Percentiles rank a stretch among this genome's conserved stretches.
Conservation (phyloP, 345 rosid species). For the Theobroma cacao region DNA sequence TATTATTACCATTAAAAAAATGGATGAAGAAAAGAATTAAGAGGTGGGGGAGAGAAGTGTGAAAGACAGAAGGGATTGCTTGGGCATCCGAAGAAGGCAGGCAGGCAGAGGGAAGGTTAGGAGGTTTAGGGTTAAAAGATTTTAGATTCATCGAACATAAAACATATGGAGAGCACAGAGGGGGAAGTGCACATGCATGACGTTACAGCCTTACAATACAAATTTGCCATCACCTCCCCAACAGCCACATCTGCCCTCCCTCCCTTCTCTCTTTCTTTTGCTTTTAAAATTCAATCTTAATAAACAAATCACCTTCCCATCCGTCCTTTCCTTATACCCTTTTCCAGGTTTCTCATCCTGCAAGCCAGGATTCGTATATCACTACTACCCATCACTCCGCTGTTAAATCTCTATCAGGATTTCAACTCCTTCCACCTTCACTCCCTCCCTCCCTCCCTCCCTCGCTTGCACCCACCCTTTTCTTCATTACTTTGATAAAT, state of each 20-base stretch:
- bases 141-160: not conserved
- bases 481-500: too few relatives aligned
- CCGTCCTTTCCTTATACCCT: not conserved
- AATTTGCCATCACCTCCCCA: not conserved
- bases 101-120: too few relatives aligned
- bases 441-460: too few relatives aligned
- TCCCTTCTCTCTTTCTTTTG: not conserved
- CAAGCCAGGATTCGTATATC: too few relatives aligned
- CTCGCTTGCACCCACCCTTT: too few relatives aligned
- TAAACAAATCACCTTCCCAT: not conserved
- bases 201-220: not conserved
- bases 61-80: slow-evolving; percentile 36
- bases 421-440: too few relatives aligned
- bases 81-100: too few relatives aligned
- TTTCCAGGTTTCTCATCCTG: not conserved
- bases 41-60: slow-evolving; percentile 20
- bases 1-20: not conserved
- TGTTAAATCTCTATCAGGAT: not conserved
- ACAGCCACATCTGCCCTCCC: too few relatives aligned
- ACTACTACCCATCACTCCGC: too few relatives aligned
- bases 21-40: not conserved
- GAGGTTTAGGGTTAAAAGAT: not conserved
- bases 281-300: not conserved
- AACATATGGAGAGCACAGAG: not conserved
- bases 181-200: slow-evolving; percentile 7